phyloP scores from a whole-genome alignment of 2,329 filamentous ascomycete species.

The Alternaria viburni region DNA sequence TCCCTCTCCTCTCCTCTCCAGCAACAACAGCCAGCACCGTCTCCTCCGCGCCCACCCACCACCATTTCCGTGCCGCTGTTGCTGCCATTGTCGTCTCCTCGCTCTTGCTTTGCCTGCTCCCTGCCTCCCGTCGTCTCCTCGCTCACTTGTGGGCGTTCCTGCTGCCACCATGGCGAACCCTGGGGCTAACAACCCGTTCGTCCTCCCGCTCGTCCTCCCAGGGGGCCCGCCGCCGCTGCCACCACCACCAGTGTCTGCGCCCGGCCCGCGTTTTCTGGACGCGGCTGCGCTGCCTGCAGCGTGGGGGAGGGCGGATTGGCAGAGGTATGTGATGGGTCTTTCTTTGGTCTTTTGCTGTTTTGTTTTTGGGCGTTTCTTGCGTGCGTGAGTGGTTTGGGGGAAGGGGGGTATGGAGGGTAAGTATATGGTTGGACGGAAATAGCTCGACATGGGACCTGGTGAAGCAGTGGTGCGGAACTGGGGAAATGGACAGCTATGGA shows the following conservation, averaged over 20 bases:
- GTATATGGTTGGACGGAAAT: neutral
- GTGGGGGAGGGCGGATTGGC: neutral
- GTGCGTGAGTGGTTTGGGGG: neutral
- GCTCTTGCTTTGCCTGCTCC: neutral
- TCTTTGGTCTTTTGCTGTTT: neutral
- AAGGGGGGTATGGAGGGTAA: neutral
- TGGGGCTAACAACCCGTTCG: neutral
- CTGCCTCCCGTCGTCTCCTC: neutral
- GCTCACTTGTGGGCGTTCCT: neutral
- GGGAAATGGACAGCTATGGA: neutral
- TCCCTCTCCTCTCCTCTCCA: neutral
- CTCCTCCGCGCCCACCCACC: neutral
- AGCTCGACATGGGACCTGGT: neutral
- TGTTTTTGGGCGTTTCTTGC: neutral
- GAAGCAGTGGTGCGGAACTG: too few relatives aligned
- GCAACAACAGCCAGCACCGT: neutral
- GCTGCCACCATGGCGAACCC: neutral
- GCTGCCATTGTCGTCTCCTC: neutral
- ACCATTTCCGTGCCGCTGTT: neutral
- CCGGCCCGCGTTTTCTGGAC: neutral
- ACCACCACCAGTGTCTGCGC: neutral
- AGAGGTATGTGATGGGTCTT: neutral
- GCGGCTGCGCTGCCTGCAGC: neutral
- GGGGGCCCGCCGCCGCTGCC: neutral
- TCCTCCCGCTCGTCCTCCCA: neutral